Evolutionary conservation across 495 filamentous ascomycete species (phyloP).

Genomic region (Aspergillus homomorphus): DNA sequence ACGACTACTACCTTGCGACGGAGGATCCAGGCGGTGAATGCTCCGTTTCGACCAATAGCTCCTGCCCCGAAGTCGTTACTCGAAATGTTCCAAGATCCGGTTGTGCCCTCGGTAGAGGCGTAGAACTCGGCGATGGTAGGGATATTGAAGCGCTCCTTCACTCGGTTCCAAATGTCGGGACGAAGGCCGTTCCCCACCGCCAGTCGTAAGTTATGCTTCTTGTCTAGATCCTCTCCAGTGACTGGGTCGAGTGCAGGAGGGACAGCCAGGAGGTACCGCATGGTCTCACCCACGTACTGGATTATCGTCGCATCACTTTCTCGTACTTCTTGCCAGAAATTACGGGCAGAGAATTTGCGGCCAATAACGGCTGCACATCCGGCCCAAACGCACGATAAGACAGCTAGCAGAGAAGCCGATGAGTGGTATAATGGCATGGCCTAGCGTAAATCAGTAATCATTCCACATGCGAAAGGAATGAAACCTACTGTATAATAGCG

Average conservation of each 20-base stretch:
- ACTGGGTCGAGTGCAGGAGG: slow-evolving; percentile 59
- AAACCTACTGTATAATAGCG: slow-evolving; percentile 76
- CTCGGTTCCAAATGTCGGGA: slow-evolving; percentile 85
- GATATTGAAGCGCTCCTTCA: slow-evolving; percentile 86
- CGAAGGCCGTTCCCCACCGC: slow-evolving; percentile 91
- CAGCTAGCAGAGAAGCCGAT: slow-evolving; percentile 71
- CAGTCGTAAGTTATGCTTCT: slow-evolving; percentile 69
- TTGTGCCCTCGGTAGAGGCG: slow-evolving; percentile 75
- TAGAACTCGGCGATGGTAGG: slow-evolving; percentile 86
- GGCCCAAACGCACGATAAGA: slow-evolving; percentile 54
- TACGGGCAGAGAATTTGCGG: slow-evolving; percentile 76
- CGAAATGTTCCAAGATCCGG: slow-evolving; percentile 70
- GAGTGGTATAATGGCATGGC: slow-evolving; percentile 96
- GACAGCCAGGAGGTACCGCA: slow-evolving; percentile 80
- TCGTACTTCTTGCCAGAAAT: slow-evolving; percentile 79
- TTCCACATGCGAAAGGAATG: background rate
- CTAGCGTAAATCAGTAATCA: slow-evolving; percentile 31
- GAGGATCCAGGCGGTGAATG: slow-evolving; percentile 54
- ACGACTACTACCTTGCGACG: slow-evolving; percentile 55
- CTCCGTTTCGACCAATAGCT: slow-evolving; percentile 77
- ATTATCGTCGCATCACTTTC: slow-evolving; percentile 72
- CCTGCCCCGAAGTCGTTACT: slow-evolving; percentile 73
- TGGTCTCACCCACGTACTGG: slow-evolving; percentile 95
- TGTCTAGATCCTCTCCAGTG: slow-evolving; percentile 72
- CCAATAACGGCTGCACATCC: slow-evolving; percentile 69